Base-by-base conservation (phyloP, 805 yeast species). In the Isabelozyma rhagii region DNA sequence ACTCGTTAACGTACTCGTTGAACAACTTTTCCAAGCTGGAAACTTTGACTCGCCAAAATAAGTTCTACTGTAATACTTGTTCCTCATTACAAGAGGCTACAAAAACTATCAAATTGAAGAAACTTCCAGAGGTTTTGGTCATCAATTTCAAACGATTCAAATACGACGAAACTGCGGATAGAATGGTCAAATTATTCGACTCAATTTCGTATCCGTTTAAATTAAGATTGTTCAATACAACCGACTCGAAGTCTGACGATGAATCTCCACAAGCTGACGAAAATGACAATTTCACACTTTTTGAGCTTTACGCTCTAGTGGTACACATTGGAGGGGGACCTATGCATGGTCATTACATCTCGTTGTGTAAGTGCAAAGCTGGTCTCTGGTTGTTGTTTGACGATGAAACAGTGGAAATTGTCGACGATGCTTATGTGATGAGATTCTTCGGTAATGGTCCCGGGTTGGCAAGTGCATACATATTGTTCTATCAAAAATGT, bases 261-360 rank as follows among this genome's bases (percentile, higher is more conserved):
- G n/a, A 10, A 38, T 13, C 9, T 13, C 14, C 79, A 58, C 61
- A 80, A 25, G 69, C 68, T 21, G 18, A 17, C 11, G 47, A 39
- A 39, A 43, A 36, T 28, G 45, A 42, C 17, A 21, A 73, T 13
- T 65, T 65, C 47, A 58, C 64, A 9, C 74, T 84, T 15, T 94
- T 91, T 61, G 97, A 92, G 59, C 70, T 94, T 46, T 86, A 83
- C 54, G 89, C 93, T 0, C 84, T 93, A 41, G 94, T 94, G 10
- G 91, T 94, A 9, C 99, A 94, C 63, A 84, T 94, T 56, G 99
- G 99, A 5, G 96, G 97, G 4, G 97, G 98, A 0, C 97, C 98
- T 1, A 91, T 90, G 72, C 97, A 92, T 68, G 99, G 99, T 0
- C 99, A 94, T 64, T 94, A 94, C 65, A 93, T 94, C 8, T 80